Percentiles rank a stretch among this genome's conserved stretches.
phyloP scores from a whole-genome alignment of 208 protist genomes.

The Angomonas ambiguus region DNA sequence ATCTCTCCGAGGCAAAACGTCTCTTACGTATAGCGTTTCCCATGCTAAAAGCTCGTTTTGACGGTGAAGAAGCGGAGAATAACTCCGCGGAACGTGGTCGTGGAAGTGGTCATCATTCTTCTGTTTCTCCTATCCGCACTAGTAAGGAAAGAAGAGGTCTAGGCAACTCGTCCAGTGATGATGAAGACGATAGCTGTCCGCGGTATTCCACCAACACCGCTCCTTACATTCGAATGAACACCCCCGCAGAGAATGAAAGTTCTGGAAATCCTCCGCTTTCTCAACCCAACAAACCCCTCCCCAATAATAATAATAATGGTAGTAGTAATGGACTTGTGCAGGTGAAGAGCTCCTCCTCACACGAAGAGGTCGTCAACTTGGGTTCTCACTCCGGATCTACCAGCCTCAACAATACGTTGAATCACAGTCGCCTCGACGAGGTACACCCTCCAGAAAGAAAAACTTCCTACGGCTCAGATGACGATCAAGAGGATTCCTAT shows the following conservation, averaged over 20 bases:
- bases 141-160: too few species aligned
- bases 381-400: too few species aligned
- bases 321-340: neutral
- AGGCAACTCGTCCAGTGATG: neutral
- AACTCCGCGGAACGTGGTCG: too few species aligned
- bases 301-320: neutral
- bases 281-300: too few species aligned
- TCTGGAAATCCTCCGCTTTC: too few species aligned
- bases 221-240: neutral
- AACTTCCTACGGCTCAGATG: neutral
- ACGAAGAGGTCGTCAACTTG: neutral
- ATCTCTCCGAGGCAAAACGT: constrained; percentile 37
- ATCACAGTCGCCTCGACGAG: too few species aligned
- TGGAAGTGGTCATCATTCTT: too few species aligned
- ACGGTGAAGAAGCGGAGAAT: neutral
- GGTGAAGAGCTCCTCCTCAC: too few species aligned
- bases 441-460: neutral
- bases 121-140: too few species aligned
- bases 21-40: constrained; percentile 39
- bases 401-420: too few species aligned
- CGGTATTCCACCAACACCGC: neutral
- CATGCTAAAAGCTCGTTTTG: neutral
- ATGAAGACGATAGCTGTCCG: neutral
- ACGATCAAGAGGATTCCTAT: neutral
- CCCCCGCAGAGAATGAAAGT: neutral